Evolutionary conservation across 2,329 filamentous ascomycete genomes (phyloP).

Genomic region (Chalara sp.): DNA sequence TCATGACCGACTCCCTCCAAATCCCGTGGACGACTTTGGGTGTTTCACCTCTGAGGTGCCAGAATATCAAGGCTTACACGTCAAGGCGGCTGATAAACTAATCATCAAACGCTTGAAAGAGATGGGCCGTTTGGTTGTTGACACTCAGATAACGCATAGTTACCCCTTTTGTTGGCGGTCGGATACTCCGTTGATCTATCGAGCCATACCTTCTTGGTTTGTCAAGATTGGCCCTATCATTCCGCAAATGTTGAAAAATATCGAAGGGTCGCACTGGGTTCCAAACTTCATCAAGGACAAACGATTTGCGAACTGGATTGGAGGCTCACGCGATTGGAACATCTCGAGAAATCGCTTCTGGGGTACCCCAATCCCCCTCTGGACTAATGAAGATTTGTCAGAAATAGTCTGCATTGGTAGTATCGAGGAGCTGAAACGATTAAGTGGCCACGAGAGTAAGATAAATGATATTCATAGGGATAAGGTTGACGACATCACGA

Average conservation of each 20-base stretch:
- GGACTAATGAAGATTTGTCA: constrained; percentile 84
- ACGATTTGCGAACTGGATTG: constrained; percentile 86
- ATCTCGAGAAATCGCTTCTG: constrained; percentile 91
- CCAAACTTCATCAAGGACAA: constrained; percentile 85
- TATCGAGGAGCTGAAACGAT: constrained; percentile 71
- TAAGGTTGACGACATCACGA: constrained; percentile 90
- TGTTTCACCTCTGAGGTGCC: constrained; percentile 69
- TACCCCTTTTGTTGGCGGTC: constrained; percentile 92
- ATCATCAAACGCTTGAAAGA: constrained; percentile 87
- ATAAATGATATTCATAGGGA: constrained; percentile 85
- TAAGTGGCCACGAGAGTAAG: constrained; percentile 81
- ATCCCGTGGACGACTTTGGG: constrained; percentile 81
- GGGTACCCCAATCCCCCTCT: constrained; percentile 88
- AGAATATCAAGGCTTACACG: constrained; percentile 81
- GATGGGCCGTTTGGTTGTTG: constrained; percentile 69
- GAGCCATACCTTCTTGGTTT: constrained; percentile 94
- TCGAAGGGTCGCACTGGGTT: constrained; percentile 87
- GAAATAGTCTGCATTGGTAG: constrained; percentile 85
- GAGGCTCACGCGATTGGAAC: constrained; percentile 90
- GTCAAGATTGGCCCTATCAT: constrained; percentile 80
- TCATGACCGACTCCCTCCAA: constrained; percentile 72
- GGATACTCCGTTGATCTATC: constrained; percentile 88
- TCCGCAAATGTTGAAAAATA: constrained; percentile 80
- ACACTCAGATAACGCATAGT: constrained; percentile 83
- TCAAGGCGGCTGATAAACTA: constrained; percentile 86